Conservation (phyloP, 140 eudicot species). For the Oenanthe javanica region DNA sequence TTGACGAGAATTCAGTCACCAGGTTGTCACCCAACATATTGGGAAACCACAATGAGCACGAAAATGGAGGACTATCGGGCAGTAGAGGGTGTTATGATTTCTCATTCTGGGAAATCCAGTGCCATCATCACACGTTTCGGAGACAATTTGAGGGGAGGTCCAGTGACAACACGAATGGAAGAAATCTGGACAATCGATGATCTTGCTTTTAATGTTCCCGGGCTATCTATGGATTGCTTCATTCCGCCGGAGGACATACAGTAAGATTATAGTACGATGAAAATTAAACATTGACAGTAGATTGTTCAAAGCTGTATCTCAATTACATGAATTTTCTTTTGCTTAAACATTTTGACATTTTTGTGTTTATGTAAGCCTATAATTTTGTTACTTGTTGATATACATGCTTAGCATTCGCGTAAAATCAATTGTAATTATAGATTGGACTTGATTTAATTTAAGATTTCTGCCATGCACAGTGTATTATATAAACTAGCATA, state of each 20-base stretch:
- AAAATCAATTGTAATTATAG: no score
- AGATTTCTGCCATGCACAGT: no score
- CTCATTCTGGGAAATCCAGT: conserved; percentile 84
- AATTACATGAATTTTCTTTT: neutral
- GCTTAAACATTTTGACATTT: neutral
- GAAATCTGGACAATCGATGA: conserved; percentile 83
- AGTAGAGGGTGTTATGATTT: conserved; percentile 76
- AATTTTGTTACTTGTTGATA: no score
- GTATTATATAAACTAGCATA: no score
- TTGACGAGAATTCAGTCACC: conserved; percentile 85
- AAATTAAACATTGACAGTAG: conserved; percentile 27
- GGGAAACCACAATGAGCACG: conserved; percentile 94
- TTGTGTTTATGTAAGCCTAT: no score
- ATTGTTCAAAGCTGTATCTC: conserved; percentile 1
- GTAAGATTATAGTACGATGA: conserved; percentile 37
- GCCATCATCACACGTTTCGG: conserved; percentile 83
- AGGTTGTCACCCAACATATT: conserved; percentile 72
- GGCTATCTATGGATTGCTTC: conserved; percentile 72
- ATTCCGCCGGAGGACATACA: conserved; percentile 72
- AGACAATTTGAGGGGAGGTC: conserved; percentile 69
- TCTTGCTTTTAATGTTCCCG: conserved; percentile 81
- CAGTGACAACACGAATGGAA: conserved; percentile 70
- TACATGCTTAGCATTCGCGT: no score
- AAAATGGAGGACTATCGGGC: conserved; percentile 69
- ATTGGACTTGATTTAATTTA: no score